Percentiles rank a stretch among this genome's conserved stretches.
Evolutionary conservation across 192 early-diverging fungal species (phyloP).

Genomic region (Linderina pennispora): DNA sequence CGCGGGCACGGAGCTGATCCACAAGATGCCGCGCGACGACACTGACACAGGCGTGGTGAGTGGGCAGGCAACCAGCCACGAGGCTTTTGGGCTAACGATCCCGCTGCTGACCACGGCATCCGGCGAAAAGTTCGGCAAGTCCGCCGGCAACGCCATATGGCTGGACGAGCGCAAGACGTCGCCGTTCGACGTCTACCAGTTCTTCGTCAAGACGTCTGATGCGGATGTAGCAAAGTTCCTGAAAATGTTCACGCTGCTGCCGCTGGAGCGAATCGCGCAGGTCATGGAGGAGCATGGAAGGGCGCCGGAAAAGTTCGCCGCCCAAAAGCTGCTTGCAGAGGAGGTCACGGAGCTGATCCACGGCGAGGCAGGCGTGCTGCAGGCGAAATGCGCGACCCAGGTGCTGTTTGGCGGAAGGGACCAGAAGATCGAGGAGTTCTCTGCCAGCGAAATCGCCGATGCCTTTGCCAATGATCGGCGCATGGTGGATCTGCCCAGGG

Average conservation of each 20-base stretch:
- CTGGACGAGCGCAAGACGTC: slow-evolving; percentile 73
- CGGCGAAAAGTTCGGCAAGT: slow-evolving; percentile 98
- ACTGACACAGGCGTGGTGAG: neutral
- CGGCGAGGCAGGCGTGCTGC: slow-evolving; percentile 60
- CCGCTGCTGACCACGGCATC: slow-evolving; percentile 79
- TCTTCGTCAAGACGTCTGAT: slow-evolving; percentile 83
- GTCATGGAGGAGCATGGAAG: slow-evolving; percentile 59
- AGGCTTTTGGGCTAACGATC: slow-evolving; percentile 79
- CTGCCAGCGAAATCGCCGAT: slow-evolving; percentile 50
- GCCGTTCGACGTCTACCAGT: slow-evolving; percentile 91
- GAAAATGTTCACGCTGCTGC: slow-evolving; percentile 76
- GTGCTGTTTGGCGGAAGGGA: slow-evolving; percentile 64
- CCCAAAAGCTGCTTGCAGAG: slow-evolving; percentile 69
- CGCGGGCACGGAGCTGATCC: slow-evolving; percentile 88
- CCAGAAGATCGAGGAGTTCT: slow-evolving; percentile 15
- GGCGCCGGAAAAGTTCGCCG: slow-evolving; percentile 61
- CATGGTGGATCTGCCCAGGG: slow-evolving; percentile 44
- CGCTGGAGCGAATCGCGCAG: slow-evolving; percentile 50
- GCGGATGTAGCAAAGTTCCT: slow-evolving; percentile 70
- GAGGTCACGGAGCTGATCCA: slow-evolving; percentile 91
- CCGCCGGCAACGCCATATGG: slow-evolving; percentile 95
- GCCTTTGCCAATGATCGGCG: slow-evolving; percentile 69
- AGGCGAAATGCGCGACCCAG: slow-evolving; percentile 64
- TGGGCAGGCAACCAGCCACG: slow-evolving; percentile 8
- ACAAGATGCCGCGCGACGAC: slow-evolving; percentile 46